Base-by-base conservation (phyloP, 345 rosid species). In the Isatis tinctoria region DNA sequence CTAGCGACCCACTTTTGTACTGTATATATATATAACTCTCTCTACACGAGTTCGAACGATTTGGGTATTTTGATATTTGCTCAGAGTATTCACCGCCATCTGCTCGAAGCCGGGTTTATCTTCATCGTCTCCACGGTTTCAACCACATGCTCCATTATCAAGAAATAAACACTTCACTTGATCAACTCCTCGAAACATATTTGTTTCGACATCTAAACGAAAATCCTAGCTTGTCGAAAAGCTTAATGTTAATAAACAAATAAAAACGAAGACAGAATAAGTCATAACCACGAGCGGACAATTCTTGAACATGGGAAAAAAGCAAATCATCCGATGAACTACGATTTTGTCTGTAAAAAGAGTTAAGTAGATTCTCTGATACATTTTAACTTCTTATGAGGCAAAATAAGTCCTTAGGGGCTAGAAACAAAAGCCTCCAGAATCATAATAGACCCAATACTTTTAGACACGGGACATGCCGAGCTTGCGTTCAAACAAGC, bases 401-500 rank as follows among this genome's bases (percentile, higher is more conserved):
- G 64, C 56, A 39, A 60, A 28, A 26, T 43, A 75, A 69, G 49
- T 61, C 16, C 40, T 60, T 26, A 35, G 47, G 52, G 17, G 54
- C 69, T 62, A 62, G 56, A 11, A 45, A 68, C 49, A 70, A 22
- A 33, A 59, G 64, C 36, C 57, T 67, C 27, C 69, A 54, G 37
- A 35, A 54, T 24, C 33, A 62, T 37, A 58, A 56, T 2, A 68
- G 20, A 56, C 32, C 9, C 9, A 5, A 5, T 71, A 16, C 30
- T 66, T 69, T 82, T 69, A 85, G 67, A 88, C 91, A 69, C 91
- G 85, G 26, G 90, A 82, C 69, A 79, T 77, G 70, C 89, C 85
- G 40, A 84, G 87, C 76, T 90, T 88, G 17, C 85, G 89, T 60
- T 90, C 89, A 35, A 88, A 86, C 79, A 90, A 71, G 65, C 87